Conservation (phyloP, 2,329 filamentous ascomycete genomes). For the Dendryphion nanum region DNA sequence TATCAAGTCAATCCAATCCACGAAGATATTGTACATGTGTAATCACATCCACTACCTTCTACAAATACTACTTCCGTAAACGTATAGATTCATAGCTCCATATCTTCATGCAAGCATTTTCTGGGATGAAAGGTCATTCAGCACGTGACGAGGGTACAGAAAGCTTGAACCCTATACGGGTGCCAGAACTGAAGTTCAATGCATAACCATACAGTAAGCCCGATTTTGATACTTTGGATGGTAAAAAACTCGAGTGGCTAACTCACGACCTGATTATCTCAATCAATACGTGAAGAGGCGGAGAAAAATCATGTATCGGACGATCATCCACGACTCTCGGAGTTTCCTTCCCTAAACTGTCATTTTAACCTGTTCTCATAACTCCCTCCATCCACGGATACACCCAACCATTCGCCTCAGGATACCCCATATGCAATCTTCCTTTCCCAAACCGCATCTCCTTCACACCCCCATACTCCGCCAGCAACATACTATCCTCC, state of each 20-base stretch:
- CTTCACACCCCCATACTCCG: constrained; percentile 54
- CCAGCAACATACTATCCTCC: constrained; percentile 55
- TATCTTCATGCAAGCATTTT: no score
- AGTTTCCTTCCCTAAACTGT: neutral
- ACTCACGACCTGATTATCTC: neutral
- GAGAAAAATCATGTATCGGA: neutral
- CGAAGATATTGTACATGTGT: no score
- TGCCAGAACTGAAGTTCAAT: neutral
- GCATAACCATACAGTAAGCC: neutral
- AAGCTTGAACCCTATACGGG: no score
- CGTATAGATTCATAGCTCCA: no score
- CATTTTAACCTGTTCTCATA: constrained; percentile 12
- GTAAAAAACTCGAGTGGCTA: neutral
- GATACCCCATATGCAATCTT: constrained; percentile 48
- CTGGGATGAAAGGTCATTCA: no score
- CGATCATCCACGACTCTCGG: neutral
- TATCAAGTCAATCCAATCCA: no score
- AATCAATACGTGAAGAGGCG: neutral
- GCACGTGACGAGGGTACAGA: no score
- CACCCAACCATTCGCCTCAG: constrained; percentile 29
- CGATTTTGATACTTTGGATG: neutral
- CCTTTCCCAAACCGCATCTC: constrained; percentile 47
- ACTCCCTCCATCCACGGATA: constrained; percentile 33
- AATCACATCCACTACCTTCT: no score
- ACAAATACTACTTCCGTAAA: no score